A percentile compares a stretch with the other conserved stretches of the same genome.
These are phyloP conservation scores for Xylaria sp. DNA, from an alignment of 2,329 filamentous ascomycete species.

Conservation along the genomic window DNA sequence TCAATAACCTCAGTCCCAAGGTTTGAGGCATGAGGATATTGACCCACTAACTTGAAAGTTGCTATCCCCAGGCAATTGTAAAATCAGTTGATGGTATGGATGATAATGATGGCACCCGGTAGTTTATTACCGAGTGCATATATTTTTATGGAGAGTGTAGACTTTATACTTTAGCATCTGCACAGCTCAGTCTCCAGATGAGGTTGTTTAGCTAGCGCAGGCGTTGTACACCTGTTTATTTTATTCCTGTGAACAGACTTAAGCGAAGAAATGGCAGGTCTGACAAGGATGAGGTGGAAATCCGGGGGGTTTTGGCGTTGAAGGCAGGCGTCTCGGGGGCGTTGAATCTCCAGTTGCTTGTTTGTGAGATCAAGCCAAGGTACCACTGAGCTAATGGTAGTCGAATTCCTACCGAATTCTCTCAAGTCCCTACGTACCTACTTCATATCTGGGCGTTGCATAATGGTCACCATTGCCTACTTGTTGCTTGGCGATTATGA, in stretches of 20 bases:
- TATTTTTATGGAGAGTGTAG: slow-evolving; percentile 12
- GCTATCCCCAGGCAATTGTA: slow-evolving; percentile 21
- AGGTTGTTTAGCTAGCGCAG: slow-evolving; percentile 16
- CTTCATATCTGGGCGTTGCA: slow-evolving; percentile 4
- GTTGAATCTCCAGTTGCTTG: slow-evolving; percentile 10
- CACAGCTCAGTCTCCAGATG: slow-evolving; percentile 6
- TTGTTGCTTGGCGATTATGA: not conserved
- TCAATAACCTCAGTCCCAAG: not conserved
- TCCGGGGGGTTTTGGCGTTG: slow-evolving; percentile 30
- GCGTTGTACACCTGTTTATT: slow-evolving; percentile 27
- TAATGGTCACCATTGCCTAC: not conserved
- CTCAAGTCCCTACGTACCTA: not conserved
- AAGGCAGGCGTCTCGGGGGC: slow-evolving; percentile 26
- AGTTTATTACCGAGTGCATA: slow-evolving; percentile 1
- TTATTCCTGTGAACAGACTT: slow-evolving; percentile 24
- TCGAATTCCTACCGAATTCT: slow-evolving; percentile 17
- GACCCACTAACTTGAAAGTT: not conserved
- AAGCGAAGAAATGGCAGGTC: slow-evolving; percentile 23
- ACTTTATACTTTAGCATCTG: not conserved
- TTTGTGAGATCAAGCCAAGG: slow-evolving; percentile 8
- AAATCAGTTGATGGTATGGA: slow-evolving; percentile 27
- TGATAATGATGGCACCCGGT: slow-evolving; percentile 24
- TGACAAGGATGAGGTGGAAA: slow-evolving; percentile 27
- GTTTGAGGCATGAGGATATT: not conserved
- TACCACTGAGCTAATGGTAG: slow-evolving; percentile 21